Conservation (phyloP, 2,329 filamentous ascomycete genomes). For the Diaporthe nobilis region DNA sequence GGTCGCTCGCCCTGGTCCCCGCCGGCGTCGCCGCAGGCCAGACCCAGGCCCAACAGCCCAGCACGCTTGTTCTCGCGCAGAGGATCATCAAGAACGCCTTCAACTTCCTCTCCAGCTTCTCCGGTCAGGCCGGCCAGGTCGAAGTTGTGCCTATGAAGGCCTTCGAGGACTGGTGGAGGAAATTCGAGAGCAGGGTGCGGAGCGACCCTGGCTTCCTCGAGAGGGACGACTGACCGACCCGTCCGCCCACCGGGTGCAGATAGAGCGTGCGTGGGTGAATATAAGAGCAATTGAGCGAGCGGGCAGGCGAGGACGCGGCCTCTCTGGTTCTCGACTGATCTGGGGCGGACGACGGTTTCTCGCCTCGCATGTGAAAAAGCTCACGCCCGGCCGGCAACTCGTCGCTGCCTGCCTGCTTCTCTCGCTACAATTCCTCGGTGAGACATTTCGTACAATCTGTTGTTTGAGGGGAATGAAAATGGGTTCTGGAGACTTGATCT, state of each 20-base stretch:
- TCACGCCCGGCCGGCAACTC: constrained; percentile 22
- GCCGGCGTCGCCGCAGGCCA: constrained; percentile 40
- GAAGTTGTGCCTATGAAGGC: constrained; percentile 95
- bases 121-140: constrained; percentile 71
- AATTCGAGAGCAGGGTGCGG: constrained; percentile 91
- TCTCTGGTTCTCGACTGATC: constrained; percentile 2
- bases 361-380: constrained; percentile 9
- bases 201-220: constrained; percentile 92
- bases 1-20: constrained; percentile 46
- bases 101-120: constrained; percentile 94
- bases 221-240: constrained; percentile 55
- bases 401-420: not conserved
- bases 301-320: not conserved
- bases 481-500: not conserved
- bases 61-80: constrained; percentile 88
- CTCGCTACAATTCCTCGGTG: not conserved
- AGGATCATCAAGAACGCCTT: constrained; percentile 97
- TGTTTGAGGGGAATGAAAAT: not conserved
- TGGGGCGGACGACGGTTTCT: not conserved
- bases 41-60: constrained; percentile 56
- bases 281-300: not conserved
- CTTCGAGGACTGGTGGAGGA: constrained; percentile 98
- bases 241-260: not conserved
- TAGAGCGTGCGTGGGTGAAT: not conserved
- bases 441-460: not conserved